These are phyloP conservation scores for Ligustrum vulgare DNA, from an alignment of 257 asterid species.

Conservation along the genomic window DNA sequence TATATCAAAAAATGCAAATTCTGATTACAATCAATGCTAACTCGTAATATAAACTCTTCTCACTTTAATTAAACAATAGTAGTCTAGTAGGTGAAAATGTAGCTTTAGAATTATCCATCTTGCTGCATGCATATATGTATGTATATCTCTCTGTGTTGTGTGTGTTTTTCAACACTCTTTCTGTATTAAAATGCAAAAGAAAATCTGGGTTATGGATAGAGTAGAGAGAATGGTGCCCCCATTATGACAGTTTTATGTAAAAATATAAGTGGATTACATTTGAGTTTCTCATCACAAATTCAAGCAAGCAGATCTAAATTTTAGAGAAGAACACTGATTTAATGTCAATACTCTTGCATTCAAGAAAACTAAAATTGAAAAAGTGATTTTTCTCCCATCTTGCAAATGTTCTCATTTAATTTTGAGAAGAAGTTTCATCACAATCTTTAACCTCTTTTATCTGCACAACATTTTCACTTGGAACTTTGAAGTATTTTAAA, in stretches of 20 bases:
- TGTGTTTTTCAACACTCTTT: neutral
- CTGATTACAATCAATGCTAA: no score
- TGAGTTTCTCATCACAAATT: no score
- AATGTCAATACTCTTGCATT: no score
- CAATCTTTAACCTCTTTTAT: neutral
- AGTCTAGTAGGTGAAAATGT: constrained; percentile 24
- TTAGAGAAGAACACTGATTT: no score
- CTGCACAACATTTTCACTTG: neutral
- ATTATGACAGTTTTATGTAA: constrained; percentile 2
- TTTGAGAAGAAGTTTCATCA: neutral
- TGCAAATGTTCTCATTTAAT: neutral
- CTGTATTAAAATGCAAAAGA: constrained; percentile 12
- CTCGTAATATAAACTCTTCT: constrained; percentile 16
- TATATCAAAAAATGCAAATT: no score
- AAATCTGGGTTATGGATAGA: constrained; percentile 10
- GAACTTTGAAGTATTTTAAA: no score
- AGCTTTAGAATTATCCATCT: constrained; percentile 38
- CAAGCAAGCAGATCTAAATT: no score
- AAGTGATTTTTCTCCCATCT: neutral
- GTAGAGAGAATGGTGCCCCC: constrained; percentile 46
- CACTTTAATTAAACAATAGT: constrained; percentile 40
- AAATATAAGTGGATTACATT: neutral
- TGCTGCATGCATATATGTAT: neutral
- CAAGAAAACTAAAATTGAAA: no score
- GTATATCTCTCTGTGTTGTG: neutral